These are phyloP conservation scores for Loxodes magnus DNA, from an alignment of 73 alveolate genomes.

Conservation along the genomic window DNA sequence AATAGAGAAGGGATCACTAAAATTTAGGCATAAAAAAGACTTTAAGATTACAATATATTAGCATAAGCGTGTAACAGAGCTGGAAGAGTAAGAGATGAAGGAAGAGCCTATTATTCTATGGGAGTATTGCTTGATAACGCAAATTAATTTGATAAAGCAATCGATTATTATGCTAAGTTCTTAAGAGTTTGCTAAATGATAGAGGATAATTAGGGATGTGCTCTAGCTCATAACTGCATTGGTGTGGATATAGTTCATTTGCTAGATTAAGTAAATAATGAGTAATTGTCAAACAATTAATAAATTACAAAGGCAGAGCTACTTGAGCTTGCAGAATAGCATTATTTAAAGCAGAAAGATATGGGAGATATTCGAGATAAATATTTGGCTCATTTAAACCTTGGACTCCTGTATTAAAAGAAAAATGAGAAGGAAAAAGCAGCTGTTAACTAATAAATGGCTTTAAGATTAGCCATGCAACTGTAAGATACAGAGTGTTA, in stretches of 20 bases:
- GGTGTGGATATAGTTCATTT: conserved; percentile 67
- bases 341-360: conserved; percentile 48
- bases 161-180: conserved; percentile 56
- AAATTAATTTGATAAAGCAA: conserved; percentile 55
- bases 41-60: conserved; percentile 67
- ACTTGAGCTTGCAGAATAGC: no score
- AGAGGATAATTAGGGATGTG: conserved; percentile 75
- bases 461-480: conserved; percentile 50
- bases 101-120: conserved; percentile 77
- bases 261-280: conserved; percentile 30
- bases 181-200: conserved; percentile 55
- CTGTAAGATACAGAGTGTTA: conserved; percentile 54
- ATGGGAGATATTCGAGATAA: conserved; percentile 65
- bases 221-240: conserved; percentile 78
- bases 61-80: conserved; percentile 87
- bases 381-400: conserved; percentile 51
- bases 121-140: conserved; percentile 74
- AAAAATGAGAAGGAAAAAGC: conserved; percentile 52
- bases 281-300: no score
- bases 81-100: conserved; percentile 82
- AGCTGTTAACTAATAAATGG: conserved; percentile 46
- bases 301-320: background rate
- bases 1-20: conserved; percentile 49
- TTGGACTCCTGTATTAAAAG: conserved; percentile 44
- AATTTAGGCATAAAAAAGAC: conserved; percentile 50